Percentiles rank a stretch among this genome's conserved stretches.
Conservation (phyloP, 2,329 filamentous ascomycete species). For the Monosporascus sp. region DNA sequence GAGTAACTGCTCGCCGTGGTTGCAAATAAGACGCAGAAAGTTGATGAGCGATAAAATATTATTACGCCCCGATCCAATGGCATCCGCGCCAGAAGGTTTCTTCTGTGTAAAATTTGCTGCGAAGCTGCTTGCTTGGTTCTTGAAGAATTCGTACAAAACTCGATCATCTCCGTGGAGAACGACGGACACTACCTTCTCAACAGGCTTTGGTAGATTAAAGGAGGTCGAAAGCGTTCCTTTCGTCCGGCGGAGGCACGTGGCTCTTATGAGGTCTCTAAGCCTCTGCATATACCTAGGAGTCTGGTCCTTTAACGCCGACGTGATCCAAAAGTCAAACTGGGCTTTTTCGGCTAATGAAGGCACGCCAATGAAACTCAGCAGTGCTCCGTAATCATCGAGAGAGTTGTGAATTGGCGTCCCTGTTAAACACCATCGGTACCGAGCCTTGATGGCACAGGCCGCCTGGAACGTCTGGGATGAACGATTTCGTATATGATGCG, state of each 20-base stretch:
- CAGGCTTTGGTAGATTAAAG: conserved; percentile 13
- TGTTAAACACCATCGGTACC: conserved; percentile 31
- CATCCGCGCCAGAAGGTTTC: neutral
- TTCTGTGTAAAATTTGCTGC: neutral
- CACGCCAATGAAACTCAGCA: conserved; percentile 28
- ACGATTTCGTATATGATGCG: conserved; percentile 30
- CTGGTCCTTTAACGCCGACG: conserved; percentile 2
- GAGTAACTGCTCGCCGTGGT: conserved; percentile 24
- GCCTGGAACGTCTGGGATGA: conserved; percentile 24
- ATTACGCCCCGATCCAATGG: neutral
- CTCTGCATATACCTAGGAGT: neutral
- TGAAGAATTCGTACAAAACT: conserved; percentile 19
- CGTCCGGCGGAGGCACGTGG: conserved; percentile 26
- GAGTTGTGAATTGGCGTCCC: conserved; percentile 34
- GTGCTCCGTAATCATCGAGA: conserved; percentile 31
- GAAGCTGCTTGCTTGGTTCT: conserved; percentile 1
- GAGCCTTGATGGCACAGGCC: conserved; percentile 17
- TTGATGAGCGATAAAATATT: conserved; percentile 20
- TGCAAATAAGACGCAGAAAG: conserved; percentile 24
- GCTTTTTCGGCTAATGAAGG: conserved; percentile 12
- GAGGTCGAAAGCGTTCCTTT: conserved; percentile 11
- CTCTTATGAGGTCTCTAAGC: conserved; percentile 16
- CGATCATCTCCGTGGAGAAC: conserved; percentile 2
- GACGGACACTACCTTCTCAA: conserved; percentile 8
- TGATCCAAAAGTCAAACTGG: conserved; percentile 18